phyloP scores from a whole-genome alignment of 2,329 filamentous ascomycete genomes.

The Fragosphaeria purpurea region DNA sequence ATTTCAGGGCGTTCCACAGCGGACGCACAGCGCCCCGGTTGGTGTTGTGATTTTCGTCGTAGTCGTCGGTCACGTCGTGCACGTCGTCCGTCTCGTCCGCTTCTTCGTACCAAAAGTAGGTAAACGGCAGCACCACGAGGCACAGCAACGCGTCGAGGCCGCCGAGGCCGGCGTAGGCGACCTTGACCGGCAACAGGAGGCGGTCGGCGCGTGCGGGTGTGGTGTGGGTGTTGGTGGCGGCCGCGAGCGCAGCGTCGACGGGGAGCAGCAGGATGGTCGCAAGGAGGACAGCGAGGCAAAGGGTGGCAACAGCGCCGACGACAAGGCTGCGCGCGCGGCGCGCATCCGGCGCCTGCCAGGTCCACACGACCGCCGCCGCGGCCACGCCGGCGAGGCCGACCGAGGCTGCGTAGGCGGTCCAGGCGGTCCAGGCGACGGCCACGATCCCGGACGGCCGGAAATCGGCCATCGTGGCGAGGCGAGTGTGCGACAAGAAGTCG shows the following conservation, averaged over 20 bases:
- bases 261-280: constrained; percentile 88
- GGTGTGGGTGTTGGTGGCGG: constrained; percentile 73
- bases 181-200: constrained; percentile 70
- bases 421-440: constrained; percentile 26
- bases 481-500: too few relatives aligned
- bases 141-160: constrained; percentile 85
- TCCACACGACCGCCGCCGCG: constrained; percentile 76
- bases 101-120: constrained; percentile 98
- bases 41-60: too few relatives aligned
- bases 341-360: constrained; percentile 70
- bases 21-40: constrained; percentile 61
- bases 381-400: constrained; percentile 66
- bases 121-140: constrained; percentile 81
- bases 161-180: constrained; percentile 90
- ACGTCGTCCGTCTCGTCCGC: constrained; percentile 83
- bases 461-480: too few relatives aligned
- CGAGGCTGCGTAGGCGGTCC: constrained; percentile 83
- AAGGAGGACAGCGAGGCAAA: constrained; percentile 78
- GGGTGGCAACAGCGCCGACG: constrained; percentile 74
- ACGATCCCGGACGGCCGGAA: too few relatives aligned
- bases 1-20: constrained; percentile 79
- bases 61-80: too few relatives aligned
- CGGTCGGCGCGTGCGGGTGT: constrained; percentile 68
- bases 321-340: constrained; percentile 74
- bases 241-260: constrained; percentile 90